Evolutionary conservation across 768 basidiomycete species (phyloP).

Genomic region (Xerocomus brunneocitrinus): DNA sequence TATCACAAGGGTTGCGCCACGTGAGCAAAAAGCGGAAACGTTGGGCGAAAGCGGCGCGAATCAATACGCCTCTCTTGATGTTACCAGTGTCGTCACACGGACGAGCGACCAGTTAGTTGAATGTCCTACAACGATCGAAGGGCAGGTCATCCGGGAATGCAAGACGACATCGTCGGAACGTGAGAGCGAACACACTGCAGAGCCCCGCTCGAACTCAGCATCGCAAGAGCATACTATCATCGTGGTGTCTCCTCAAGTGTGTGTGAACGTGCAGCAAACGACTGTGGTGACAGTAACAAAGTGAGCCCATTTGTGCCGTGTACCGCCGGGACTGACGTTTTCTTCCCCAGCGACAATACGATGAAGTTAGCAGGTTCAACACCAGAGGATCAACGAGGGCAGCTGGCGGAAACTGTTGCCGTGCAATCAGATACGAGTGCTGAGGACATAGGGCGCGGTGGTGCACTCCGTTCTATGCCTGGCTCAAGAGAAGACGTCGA

Average conservation of each 20-base stretch:
- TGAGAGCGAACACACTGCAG: background rate
- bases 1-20: background rate
- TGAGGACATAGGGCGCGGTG: too few relatives aligned
- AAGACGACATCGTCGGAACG: background rate
- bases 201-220: background rate
- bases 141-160: background rate
- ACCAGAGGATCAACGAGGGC: background rate
- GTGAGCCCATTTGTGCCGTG: background rate
- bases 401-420: background rate
- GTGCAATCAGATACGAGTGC: background rate
- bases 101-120: background rate
- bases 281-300: background rate
- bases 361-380: background rate
- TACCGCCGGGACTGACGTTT: background rate
- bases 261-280: background rate
- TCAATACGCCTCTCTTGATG: background rate
- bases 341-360: background rate
- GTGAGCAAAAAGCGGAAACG: background rate
- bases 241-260: conserved; percentile 1
- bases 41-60: background rate
- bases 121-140: background rate
- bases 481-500: background rate
- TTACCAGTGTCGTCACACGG: background rate
- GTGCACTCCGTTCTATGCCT: background rate
- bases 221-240: background rate